These are phyloP conservation scores for Fusarium guadeloupense DNA, from an alignment of 2,329 filamentous ascomycete genomes.

Conservation along the genomic window DNA sequence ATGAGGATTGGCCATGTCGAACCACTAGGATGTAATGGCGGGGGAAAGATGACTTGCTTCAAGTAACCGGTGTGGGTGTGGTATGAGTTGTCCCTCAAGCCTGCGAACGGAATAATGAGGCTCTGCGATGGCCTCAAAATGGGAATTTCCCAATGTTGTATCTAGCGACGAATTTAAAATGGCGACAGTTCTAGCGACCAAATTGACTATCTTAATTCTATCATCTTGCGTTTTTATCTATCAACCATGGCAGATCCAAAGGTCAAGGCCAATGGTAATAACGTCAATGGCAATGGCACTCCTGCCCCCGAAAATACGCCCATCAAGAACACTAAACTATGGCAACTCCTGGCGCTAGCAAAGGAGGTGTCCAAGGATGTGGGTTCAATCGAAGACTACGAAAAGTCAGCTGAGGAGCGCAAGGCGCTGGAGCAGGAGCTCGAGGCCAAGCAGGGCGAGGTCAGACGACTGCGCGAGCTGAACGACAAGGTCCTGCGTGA, in stretches of 20 bases:
- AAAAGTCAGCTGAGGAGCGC: constrained; percentile 35
- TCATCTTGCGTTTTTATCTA: constrained; percentile 3
- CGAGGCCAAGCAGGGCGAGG: constrained; percentile 35
- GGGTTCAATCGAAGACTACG: constrained; percentile 42
- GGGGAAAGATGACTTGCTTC: constrained; percentile 33
- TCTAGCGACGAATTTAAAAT: constrained; percentile 35
- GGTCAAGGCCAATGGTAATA: constrained; percentile 37
- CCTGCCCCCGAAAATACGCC: constrained; percentile 22
- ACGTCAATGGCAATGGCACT: constrained; percentile 20
- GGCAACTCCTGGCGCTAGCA: constrained; percentile 41
- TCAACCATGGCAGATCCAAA: constrained; percentile 44
- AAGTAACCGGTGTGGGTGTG: constrained; percentile 28
- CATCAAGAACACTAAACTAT: constrained; percentile 39
- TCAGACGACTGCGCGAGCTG: constrained; percentile 40
- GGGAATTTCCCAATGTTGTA: constrained; percentile 9
- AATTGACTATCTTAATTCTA: constrained; percentile 28
- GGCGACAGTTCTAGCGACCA: constrained; percentile 22
- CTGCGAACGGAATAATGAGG: constrained; percentile 35
- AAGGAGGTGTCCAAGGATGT: constrained; percentile 43
- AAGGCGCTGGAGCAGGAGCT: constrained; percentile 39
- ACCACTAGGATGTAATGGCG: constrained; percentile 25
- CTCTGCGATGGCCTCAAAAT: constrained; percentile 36
- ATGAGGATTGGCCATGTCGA: constrained; percentile 28
- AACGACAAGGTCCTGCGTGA: constrained; percentile 40
- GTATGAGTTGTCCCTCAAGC: constrained; percentile 42